A percentile compares a stretch with the other conserved stretches of the same genome.
phyloP scores from a whole-genome alignment of 2,329 filamentous ascomycete species.

The Macrophomina pseudophaseolina region DNA sequence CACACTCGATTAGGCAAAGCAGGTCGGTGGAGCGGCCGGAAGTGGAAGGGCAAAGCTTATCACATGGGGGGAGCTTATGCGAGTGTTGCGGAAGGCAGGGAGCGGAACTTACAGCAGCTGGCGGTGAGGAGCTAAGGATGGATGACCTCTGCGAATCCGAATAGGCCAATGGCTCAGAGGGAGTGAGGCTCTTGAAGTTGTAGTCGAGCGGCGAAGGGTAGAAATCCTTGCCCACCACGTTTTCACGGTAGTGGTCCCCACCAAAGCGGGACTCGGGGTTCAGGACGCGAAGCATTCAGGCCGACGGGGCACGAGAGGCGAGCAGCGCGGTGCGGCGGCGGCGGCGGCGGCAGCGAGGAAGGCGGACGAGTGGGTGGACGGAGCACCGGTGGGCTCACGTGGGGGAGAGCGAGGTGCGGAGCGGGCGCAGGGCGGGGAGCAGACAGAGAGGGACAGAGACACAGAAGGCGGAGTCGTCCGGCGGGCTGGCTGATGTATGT shows the following conservation, averaged over 20 bases:
- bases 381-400: slow-evolving; percentile 11
- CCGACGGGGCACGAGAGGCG: slow-evolving; percentile 13
- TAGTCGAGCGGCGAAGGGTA: slow-evolving; percentile 17
- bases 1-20: slow-evolving; percentile 24
- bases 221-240: slow-evolving; percentile 25
- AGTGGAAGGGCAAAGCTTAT: slow-evolving; percentile 24
- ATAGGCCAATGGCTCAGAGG: slow-evolving; percentile 11
- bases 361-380: background rate
- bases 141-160: background rate
- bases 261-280: slow-evolving; percentile 25
- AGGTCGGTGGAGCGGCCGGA: slow-evolving; percentile 22
- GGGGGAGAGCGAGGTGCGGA: background rate
- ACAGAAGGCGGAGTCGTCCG: background rate
- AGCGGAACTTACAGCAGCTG: slow-evolving; percentile 22
- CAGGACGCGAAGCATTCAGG: slow-evolving; percentile 26
- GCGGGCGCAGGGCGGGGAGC: background rate
- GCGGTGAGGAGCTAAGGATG: slow-evolving; percentile 10
- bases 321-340: slow-evolving; percentile 7
- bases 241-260: slow-evolving; percentile 26
- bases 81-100: slow-evolving; percentile 19
- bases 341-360: background rate
- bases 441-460: background rate
- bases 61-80: slow-evolving; percentile 24
- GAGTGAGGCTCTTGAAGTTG: slow-evolving; percentile 7
- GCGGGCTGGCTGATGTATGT: background rate